Evolutionary conservation across 345 rosid genomes (phyloP).

Genomic region (Hirschfeldia incana): DNA sequence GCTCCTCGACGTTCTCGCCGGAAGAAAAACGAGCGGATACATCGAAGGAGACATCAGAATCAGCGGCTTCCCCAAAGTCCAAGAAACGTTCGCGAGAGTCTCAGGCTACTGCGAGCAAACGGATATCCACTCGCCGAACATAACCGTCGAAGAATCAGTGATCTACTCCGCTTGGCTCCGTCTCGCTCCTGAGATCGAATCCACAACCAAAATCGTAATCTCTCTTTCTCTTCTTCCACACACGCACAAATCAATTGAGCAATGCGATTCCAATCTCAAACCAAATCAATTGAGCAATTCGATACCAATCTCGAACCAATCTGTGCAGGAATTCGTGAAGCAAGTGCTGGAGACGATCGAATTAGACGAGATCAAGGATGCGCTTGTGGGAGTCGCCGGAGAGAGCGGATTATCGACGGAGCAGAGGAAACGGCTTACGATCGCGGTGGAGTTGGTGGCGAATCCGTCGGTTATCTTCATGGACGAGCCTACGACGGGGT

Average conservation of each 20-base stretch:
- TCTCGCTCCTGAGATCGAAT: slow-evolving; percentile 62
- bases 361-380: slow-evolving; percentile 29
- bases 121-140: slow-evolving; percentile 77
- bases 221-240: not conserved
- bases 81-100: slow-evolving; percentile 73
- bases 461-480: slow-evolving; percentile 81
- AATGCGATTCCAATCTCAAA: not conserved
- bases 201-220: slow-evolving; percentile 57
- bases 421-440: slow-evolving; percentile 70
- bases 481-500: slow-evolving; percentile 88
- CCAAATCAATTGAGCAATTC: too few relatives aligned
- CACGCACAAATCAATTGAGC: not conserved
- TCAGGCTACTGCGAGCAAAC: slow-evolving; percentile 85
- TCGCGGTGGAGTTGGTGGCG: slow-evolving; percentile 76
- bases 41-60: slow-evolving; percentile 67
- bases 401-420: slow-evolving; percentile 71
- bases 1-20: slow-evolving; percentile 65
- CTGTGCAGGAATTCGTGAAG: slow-evolving; percentile 41
- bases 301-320: too few relatives aligned
- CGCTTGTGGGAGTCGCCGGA: slow-evolving; percentile 38
- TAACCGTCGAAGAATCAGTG: slow-evolving; percentile 74
- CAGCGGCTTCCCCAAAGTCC: slow-evolving; percentile 76
- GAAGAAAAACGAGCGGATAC: slow-evolving; percentile 72
- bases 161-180: slow-evolving; percentile 82
- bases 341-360: slow-evolving; percentile 61